Base-by-base conservation (phyloP, 371 early-diverging fungal genomes). In the Vittaforma corneae region DNA sequence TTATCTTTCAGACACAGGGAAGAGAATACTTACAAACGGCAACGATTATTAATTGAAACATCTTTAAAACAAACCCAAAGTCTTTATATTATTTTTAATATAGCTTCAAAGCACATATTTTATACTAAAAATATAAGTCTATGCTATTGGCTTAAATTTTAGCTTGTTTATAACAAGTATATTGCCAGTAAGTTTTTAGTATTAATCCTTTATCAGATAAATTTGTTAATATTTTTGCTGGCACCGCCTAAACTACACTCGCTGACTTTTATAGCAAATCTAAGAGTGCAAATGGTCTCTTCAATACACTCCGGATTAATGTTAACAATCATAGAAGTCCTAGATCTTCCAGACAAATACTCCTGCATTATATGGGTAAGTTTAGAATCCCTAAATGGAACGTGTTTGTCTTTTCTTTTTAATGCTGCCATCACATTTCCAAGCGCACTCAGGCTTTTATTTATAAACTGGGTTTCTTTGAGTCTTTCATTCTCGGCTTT, bases 301-400 rank as follows among this genome's bases (percentile, higher is more conserved):
- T 82, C 79, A 47, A 87, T 81, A 75, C 85, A 85, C 33, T 81
- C 79, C 6, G 91, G 91, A 24, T 86, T 86, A 29, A 97, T 82
- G 71, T 93, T 94, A 24, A 95, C 93, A 85, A 97, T 90, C 94
- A 97, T 96, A 18, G 92, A 82, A 0, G 91, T 91, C 77, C 93
- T 92, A 68, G 88, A 87, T 70, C 92, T 93, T 20, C 91, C 91
- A 5, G 87, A 77, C 30, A 77, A 65, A 50, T 88, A 88, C 72
- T 88, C 84, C 75, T 92, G 88, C 48, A 97, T 80, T 62, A 93
- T 65, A 74, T 87, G 88, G 2, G 97, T 97, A 34, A 93, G 74
- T 81, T 92, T 93, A 1, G 92, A 92, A 81, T 95, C 90, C 72
- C 98, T 82, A 75, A 90, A 97, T 0, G 96, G 95, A 18, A 95